Conservation (phyloP, 306 rosid genomes). For the Vigna radiata region DNA sequence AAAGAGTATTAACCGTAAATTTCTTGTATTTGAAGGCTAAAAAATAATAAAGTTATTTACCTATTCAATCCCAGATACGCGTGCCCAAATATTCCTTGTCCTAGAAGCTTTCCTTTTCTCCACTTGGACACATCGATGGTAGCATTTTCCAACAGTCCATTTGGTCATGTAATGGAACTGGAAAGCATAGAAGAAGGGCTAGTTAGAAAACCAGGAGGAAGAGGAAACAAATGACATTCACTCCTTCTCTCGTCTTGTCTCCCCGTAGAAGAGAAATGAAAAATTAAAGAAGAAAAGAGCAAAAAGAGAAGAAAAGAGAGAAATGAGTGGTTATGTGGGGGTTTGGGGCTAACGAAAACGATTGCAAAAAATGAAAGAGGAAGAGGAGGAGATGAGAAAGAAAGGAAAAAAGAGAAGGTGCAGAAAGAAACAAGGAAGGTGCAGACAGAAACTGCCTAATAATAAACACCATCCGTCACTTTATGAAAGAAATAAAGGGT, state of each 20-base stretch:
- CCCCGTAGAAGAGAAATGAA: conserved; percentile 57
- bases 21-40: no score
- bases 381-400: no score
- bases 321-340: no score
- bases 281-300: no score
- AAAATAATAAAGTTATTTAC: conserved; percentile 48
- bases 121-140: conserved; percentile 60
- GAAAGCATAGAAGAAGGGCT: conserved; percentile 77
- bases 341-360: no score
- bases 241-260: conserved; percentile 80
- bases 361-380: no score
- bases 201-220: conserved; percentile 93
- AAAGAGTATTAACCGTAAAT: neutral
- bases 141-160: conserved; percentile 51
- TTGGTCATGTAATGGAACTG: conserved; percentile 50
- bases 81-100: conserved; percentile 96
- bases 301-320: no score
- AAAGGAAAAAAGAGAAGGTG: no score
- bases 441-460: no score
- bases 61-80: conserved; percentile 91
- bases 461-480: no score
- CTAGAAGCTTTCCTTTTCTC: conserved; percentile 96
- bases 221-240: conserved; percentile 83
- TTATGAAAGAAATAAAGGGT: no score
- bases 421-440: no score